Evolutionary conservation across 805 yeast genomes (phyloP), one percentile per base, ranked within the genome.

Genomic region (Lachancea meyersii): DNA sequence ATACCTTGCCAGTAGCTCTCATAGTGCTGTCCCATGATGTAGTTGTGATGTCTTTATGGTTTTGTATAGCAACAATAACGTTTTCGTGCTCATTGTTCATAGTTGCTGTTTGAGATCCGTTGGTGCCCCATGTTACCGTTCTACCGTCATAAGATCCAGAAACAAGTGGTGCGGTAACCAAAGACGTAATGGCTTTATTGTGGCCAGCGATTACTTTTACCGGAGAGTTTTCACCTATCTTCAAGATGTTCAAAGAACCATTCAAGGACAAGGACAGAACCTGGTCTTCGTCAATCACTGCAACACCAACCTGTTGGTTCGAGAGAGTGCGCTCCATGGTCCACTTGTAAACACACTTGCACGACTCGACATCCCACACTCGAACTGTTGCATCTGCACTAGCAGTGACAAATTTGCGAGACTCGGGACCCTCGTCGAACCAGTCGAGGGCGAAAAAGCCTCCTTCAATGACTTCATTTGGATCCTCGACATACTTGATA

Each of bases 1-100:
- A 48, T 1, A 46, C 40, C 17, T 42, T 42, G 10, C 61, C 60
- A 21, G 52, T 56, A 11, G 63, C 52, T 55, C 74, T 76, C 35
- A 88, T 54, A 11, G 76, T 76, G 57, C 86, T 95, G 63, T 91
- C 98, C 97, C 97, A 93, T 3, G 89, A 94, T 17, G 78, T 69
- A n/a, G 87, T 71, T 40, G 70, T 63, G 5, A 64, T 41, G 1
- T 61, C 54, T 10, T 57, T 54, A 4, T 49, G 50, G 19, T 51
- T 55, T 20, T 51, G 72, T 18, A 78, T 55, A 2, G 80, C 79
- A 26, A 76, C 78, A 35, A 91, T 73, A 48, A 82, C 73, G 50
- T 88, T 87, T 1, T 74, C 57, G 61, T 89, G 97, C 2, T 66
- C 64, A 1, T 62, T 58, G 9, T 72, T 52, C 9, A 67, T 52